A percentile compares a stretch with the other conserved stretches of the same genome.
phyloP scores from a whole-genome alignment of 495 filamentous ascomycete species.

The Cairneyella variabilis region DNA sequence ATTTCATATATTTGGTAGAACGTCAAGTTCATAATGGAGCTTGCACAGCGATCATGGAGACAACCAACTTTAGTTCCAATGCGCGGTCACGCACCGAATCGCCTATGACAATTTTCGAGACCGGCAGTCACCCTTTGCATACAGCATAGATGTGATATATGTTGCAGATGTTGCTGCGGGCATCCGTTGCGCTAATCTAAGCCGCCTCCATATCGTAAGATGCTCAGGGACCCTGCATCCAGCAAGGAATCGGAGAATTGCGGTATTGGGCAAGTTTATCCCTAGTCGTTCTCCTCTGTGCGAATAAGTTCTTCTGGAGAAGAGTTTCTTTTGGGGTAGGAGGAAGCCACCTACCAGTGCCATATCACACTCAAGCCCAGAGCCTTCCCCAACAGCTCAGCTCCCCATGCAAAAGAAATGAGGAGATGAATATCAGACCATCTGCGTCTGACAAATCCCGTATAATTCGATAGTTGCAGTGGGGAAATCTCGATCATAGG shows the following conservation, averaged over 20 bases:
- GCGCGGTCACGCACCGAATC: too few relatives aligned
- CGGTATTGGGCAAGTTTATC: neutral
- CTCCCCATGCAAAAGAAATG: slow-evolving; percentile 2
- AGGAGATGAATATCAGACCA: slow-evolving; percentile 2
- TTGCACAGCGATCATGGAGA: too few relatives aligned
- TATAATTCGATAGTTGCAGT: neutral
- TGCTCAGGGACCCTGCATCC: neutral
- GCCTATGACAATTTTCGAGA: too few relatives aligned
- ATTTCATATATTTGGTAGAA: too few relatives aligned
- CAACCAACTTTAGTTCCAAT: too few relatives aligned
- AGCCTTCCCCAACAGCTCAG: neutral
- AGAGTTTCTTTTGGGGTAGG: neutral
- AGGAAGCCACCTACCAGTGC: neutral
- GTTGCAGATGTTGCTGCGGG: neutral
- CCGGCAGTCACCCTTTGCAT: too few relatives aligned
- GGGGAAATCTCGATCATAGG: neutral
- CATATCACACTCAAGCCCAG: neutral
- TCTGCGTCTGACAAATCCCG: neutral
- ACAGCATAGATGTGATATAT: neutral
- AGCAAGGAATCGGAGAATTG: neutral
- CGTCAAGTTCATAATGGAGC: too few relatives aligned
- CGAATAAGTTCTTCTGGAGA: neutral
- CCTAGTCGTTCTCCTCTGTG: neutral
- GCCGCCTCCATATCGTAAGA: neutral
- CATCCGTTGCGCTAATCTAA: neutral